Evolutionary conservation across 2,329 filamentous ascomycete species (phyloP), one percentile per base, ranked within the genome.

Genomic region (Trichoderma sp.): DNA sequence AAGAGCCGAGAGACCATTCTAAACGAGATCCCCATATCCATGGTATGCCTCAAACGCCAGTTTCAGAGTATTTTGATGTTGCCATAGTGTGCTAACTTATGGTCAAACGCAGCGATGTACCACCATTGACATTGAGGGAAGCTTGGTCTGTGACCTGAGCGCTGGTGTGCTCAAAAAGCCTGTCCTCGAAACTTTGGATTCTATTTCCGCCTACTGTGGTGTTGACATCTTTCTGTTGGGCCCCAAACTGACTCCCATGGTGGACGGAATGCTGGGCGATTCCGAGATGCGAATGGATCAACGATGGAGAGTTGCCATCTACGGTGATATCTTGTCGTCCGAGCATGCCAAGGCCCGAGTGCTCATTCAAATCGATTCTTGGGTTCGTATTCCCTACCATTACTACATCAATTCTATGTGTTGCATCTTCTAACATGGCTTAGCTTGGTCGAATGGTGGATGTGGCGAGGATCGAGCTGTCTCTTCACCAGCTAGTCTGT

Each of bases 261-360:
- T 92, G 58, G 90, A 92, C 70, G 88, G 90, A 53, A 86, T 92
- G 74, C 92, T 92, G 59, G 94, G 93, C 75, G 93, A 94, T 78
- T 90, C 90, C 47, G 91, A 96, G 78, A 91, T 96, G 78, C 93
- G 93, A 76, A 92, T 93, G 77, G 95, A 98, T 81, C 93, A 96
- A 81, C 90, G 95, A 76, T 94, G 97, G 85, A 91, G 95, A 79
- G 92, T 98, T 73, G 93, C 94, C 76, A 97, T 99, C 75, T 99
- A 96, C 78, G 95, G 96, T 69, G 96, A 99, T 80, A 92, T 96
- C 82, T 90, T 98, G 83, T 97, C 94, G 75, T 92, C 94, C 32
- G 96, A 99, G 82, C 95, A 98, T 82, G 96, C 96, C 70, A 99
- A 99, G 87, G 97, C 95, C 20, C 90, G 96, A 75, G 91, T 98